phyloP scores from a whole-genome alignment of 495 filamentous ascomycete genomes.

The Clavariopsis aquatica region DNA sequence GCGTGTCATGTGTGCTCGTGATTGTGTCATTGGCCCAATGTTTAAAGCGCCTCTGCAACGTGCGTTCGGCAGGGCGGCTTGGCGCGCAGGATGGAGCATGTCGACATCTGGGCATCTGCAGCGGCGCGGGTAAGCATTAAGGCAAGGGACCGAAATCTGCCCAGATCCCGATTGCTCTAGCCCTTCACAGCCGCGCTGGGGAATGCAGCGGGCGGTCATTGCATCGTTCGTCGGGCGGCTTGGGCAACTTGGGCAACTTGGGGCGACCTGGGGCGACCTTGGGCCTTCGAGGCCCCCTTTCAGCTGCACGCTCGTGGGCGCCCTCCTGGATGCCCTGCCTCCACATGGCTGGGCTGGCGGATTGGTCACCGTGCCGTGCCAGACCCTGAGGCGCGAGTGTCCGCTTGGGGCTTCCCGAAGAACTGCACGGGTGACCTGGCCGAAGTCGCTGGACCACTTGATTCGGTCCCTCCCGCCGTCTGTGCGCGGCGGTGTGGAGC shows the following conservation, averaged over 20 bases:
- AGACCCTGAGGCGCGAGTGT: slow-evolving; percentile 11
- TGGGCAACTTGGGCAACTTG: neutral
- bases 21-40: slow-evolving; percentile 19
- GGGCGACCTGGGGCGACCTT: too few relatives aligned
- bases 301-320: too few relatives aligned
- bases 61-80: slow-evolving; percentile 12
- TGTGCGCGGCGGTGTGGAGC: slow-evolving; percentile 19
- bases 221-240: neutral
- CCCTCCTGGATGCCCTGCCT: slow-evolving; percentile 10
- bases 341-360: slow-evolving; percentile 16
- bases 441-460: slow-evolving; percentile 22
- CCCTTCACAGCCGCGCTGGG: slow-evolving; percentile 4
- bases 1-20: slow-evolving; percentile 13
- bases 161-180: too few relatives aligned
- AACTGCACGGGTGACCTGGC: slow-evolving; percentile 13
- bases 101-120: slow-evolving; percentile 17
- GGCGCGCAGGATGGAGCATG: neutral
- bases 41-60: slow-evolving; percentile 7
- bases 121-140: slow-evolving; percentile 20
- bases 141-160: slow-evolving; percentile 19
- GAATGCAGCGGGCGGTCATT: neutral
- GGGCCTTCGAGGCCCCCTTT: too few relatives aligned
- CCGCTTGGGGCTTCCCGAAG: slow-evolving; percentile 7
- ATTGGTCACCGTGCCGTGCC: neutral
- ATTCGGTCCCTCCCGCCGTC: slow-evolving; percentile 18